A percentile compares a stretch with the other conserved stretches of the same genome.
phyloP scores from a whole-genome alignment of 129 eudicot species.

The Gnaphalium uliginosum region DNA sequence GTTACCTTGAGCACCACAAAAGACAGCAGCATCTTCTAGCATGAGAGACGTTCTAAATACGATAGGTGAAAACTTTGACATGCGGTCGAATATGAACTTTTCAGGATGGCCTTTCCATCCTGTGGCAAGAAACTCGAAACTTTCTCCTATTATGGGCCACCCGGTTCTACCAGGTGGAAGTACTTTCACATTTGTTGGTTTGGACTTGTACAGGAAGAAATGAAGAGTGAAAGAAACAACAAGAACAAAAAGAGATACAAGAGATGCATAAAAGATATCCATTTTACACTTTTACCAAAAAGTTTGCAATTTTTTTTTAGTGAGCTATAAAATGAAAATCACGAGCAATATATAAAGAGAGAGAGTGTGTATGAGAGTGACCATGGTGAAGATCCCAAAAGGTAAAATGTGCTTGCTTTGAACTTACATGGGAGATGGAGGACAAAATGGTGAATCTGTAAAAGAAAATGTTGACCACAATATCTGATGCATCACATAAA shows the following conservation, averaged over 20 bases:
- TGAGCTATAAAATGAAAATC: conserved; percentile 12
- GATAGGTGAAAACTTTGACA: conserved; percentile 55
- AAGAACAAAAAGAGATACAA: conserved; percentile 51
- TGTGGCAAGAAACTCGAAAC: conserved; percentile 65
- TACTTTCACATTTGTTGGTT: conserved; percentile 6
- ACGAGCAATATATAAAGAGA: neutral
- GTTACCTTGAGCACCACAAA: conserved; percentile 71
- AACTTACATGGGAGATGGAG: conserved; percentile 17
- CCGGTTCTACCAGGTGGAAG: conserved; percentile 79
- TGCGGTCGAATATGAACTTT: conserved; percentile 72
- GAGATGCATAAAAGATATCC: conserved; percentile 57
- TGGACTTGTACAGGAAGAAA: conserved; percentile 51
- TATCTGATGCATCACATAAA: neutral
- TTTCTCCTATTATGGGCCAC: conserved; percentile 82
- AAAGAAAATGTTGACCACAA: neutral
- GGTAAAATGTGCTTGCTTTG: conserved; percentile 24
- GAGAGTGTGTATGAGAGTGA: neutral
- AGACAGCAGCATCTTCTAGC: conserved; percentile 58
- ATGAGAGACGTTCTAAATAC: conserved; percentile 66
- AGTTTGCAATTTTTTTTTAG: neutral
- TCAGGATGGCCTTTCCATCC: conserved; percentile 86
- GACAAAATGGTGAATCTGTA: conserved; percentile 26
- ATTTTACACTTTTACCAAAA: conserved; percentile 24
- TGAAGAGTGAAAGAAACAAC: conserved; percentile 44
- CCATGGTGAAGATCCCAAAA: conserved; percentile 25